Evolutionary conservation across 2,329 filamentous ascomycete genomes (phyloP).

Genomic region (Sporothrix globosa): DNA sequence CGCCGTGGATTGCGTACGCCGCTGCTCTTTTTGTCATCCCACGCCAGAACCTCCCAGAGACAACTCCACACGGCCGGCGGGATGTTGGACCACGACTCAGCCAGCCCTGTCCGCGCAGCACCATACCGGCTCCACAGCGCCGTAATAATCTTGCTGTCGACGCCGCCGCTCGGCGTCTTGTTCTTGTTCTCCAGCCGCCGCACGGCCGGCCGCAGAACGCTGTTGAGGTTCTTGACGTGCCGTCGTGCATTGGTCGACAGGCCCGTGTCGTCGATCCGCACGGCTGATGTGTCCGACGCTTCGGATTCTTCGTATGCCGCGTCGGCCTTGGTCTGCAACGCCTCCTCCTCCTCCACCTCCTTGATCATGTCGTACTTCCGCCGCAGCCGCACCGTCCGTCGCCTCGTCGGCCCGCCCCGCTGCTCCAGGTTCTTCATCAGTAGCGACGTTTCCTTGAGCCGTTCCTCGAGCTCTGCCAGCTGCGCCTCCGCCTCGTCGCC

Average conservation of each 20-base stretch:
- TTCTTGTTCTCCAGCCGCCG: conserved; percentile 46
- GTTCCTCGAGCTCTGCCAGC: conserved; percentile 45
- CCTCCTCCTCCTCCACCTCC: conserved; percentile 39
- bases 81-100: conserved; percentile 57
- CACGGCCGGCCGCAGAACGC: conserved; percentile 39
- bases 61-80: conserved; percentile 64
- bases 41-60: conserved; percentile 66
- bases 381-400: conserved; percentile 31
- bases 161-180: neutral
- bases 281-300: neutral
- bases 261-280: conserved; percentile 37
- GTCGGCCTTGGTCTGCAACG: conserved; percentile 34
- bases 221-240: conserved; percentile 41
- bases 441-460: conserved; percentile 39
- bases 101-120: conserved; percentile 50
- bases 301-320: neutral
- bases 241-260: conserved; percentile 37
- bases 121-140: conserved; percentile 56
- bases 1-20: conserved; percentile 53
- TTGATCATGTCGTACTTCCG: conserved; percentile 33
- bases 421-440: conserved; percentile 40
- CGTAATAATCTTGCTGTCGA: conserved; percentile 38
- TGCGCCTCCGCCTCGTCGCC: conserved; percentile 45
- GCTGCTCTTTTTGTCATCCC: conserved; percentile 39
- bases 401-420: conserved; percentile 26